A percentile compares a stretch with the other conserved stretches of the same genome.
Conservation (phyloP, 805 yeast species). For the Cyberlindnera maclurae region DNA sequence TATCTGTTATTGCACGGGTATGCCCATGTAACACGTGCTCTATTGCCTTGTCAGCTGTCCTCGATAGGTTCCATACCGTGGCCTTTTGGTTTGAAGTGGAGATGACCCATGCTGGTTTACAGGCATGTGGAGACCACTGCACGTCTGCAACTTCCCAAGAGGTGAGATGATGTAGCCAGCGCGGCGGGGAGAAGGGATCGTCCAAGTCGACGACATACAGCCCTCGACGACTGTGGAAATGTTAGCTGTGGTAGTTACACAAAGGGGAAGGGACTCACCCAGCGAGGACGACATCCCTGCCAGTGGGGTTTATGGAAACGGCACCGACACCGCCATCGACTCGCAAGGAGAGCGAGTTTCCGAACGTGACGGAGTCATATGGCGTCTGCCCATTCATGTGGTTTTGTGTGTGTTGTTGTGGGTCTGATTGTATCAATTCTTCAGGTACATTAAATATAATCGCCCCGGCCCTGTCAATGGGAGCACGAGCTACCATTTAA, state of each 20-base stretch:
- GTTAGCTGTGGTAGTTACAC: not conserved
- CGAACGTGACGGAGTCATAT: slow-evolving; percentile 55
- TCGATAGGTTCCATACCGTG: slow-evolving; percentile 82
- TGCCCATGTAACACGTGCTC: slow-evolving; percentile 87
- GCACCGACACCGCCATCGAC: slow-evolving; percentile 93
- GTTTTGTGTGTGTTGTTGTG: not conserved
- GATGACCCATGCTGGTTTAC: slow-evolving; percentile 84
- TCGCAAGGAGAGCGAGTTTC: slow-evolving; percentile 70
- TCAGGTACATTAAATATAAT: no score
- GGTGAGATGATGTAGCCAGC: slow-evolving; percentile 88
- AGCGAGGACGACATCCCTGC: slow-evolving; percentile 90
- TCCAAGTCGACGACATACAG: slow-evolving; percentile 86
- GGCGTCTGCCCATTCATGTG: slow-evolving; percentile 15
- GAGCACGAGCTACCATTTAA: no score
- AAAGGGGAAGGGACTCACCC: slow-evolving; percentile 22
- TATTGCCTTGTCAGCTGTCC: slow-evolving; percentile 65
- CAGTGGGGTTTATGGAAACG: slow-evolving; percentile 81
- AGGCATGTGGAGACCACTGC: slow-evolving; percentile 92
- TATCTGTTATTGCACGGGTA: slow-evolving; percentile 90
- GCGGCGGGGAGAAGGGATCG: slow-evolving; percentile 91
- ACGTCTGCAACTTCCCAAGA: slow-evolving; percentile 99
- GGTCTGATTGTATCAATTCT: not conserved
- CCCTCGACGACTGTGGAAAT: slow-evolving; percentile 48
- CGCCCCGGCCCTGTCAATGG: no score
- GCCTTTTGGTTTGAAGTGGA: slow-evolving; percentile 96